Conservation (phyloP, 257 asterid genomes). For the Solanum pennellii region DNA sequence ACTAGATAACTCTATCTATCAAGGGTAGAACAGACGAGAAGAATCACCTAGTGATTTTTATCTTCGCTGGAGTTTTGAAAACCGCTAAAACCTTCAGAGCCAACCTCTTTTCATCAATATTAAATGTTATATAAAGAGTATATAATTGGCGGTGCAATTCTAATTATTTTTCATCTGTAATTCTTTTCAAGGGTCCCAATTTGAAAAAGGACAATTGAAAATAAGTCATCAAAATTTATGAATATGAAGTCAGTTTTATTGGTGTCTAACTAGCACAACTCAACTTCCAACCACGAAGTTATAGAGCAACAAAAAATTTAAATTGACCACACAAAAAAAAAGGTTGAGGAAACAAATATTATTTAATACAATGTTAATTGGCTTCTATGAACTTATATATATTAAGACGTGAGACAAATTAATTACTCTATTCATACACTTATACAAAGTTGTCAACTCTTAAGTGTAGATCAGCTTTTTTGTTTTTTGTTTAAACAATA, state of each 20-base stretch:
- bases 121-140: neutral
- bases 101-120: neutral
- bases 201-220: neutral
- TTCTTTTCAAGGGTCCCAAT: neutral
- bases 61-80: neutral
- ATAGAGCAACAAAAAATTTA: neutral
- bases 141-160: neutral
- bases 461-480: neutral
- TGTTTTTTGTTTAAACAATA: neutral
- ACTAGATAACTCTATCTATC: neutral
- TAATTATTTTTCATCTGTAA: neutral
- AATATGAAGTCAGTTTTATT: conserved; percentile 4
- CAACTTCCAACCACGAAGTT: neutral
- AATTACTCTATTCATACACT: neutral
- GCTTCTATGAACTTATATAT: neutral
- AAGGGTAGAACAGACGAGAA: no score
- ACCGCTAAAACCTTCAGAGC: neutral
- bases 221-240: neutral
- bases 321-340: neutral
- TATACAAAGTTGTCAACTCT: neutral
- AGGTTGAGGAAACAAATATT: neutral
- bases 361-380: neutral
- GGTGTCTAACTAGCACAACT: neutral
- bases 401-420: no score
- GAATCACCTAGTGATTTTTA: no score